Evolutionary conservation across 2,329 filamentous ascomycete species (phyloP).

Genomic region (Didymella keratinophila): DNA sequence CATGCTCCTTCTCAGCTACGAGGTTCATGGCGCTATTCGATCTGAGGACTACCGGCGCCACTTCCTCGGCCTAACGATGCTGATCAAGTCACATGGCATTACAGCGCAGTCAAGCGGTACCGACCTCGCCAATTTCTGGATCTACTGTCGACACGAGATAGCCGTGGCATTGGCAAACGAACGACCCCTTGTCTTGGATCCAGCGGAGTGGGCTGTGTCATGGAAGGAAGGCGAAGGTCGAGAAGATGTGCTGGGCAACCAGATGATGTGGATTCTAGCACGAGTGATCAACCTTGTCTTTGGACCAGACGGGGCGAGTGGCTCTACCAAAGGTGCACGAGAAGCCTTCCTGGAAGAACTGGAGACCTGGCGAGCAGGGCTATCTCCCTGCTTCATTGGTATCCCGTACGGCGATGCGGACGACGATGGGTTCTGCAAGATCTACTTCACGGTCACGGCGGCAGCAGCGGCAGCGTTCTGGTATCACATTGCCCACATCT

Average conservation of each 20-base stretch:
- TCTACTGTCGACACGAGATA: slow-evolving; percentile 46
- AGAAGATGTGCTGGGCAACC: slow-evolving; percentile 46
- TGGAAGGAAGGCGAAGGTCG: slow-evolving; percentile 39
- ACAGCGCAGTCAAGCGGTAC: slow-evolving; percentile 40
- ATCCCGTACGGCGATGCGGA: slow-evolving; percentile 43
- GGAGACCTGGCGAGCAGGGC: slow-evolving; percentile 37
- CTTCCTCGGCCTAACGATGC: slow-evolving; percentile 40
- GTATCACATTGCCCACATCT: slow-evolving; percentile 44
- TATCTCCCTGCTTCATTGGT: slow-evolving; percentile 42
- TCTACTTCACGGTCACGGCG: slow-evolving; percentile 45
- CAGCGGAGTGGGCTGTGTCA: slow-evolving; percentile 43
- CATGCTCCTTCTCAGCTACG: slow-evolving; percentile 47
- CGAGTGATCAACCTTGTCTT: slow-evolving; percentile 41
- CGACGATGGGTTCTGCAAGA: slow-evolving; percentile 42
- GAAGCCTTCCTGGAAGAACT: slow-evolving; percentile 38
- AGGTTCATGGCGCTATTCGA: slow-evolving; percentile 38
- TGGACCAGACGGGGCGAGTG: slow-evolving; percentile 29
- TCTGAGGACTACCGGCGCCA: slow-evolving; percentile 43
- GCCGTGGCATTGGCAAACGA: slow-evolving; percentile 42
- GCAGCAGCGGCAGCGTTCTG: slow-evolving; percentile 43
- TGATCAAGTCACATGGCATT: slow-evolving; percentile 42
- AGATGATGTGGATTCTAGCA: slow-evolving; percentile 47
- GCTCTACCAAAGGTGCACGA: slow-evolving; percentile 27
- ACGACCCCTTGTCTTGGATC: slow-evolving; percentile 38
- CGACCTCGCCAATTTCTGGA: slow-evolving; percentile 48